Conservation (phyloP, 257 asterid genomes). For the Scutellaria baicalensis region DNA sequence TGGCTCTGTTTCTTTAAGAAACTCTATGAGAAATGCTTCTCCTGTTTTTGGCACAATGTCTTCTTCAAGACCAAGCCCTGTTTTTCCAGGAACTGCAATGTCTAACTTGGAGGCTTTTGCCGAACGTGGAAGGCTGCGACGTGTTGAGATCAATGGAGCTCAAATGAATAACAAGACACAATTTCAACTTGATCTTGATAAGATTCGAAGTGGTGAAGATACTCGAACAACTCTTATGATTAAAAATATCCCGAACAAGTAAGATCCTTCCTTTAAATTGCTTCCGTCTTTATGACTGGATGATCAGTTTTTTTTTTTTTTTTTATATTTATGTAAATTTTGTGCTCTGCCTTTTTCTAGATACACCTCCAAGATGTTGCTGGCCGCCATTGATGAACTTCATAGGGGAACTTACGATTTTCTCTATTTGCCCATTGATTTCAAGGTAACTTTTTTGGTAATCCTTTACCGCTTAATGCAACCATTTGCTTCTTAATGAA, state of each 20-base stretch:
- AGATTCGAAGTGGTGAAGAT: slow-evolving; percentile 61
- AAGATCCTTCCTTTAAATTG: background rate
- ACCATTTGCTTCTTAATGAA: background rate
- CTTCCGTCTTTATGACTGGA: background rate
- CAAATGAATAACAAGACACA: slow-evolving; percentile 42
- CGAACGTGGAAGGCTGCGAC: slow-evolving; percentile 34
- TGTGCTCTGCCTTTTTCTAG: slow-evolving; percentile 22
- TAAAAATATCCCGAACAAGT: slow-evolving; percentile 87
- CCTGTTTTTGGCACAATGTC: slow-evolving; percentile 37
- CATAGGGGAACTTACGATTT: slow-evolving; percentile 73
- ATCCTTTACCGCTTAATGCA: background rate
- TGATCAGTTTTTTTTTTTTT: background rate
- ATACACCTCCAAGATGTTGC: slow-evolving; percentile 79
- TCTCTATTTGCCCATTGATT: slow-evolving; percentile 79
- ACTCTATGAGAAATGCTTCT: slow-evolving; percentile 31
- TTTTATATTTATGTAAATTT: background rate
- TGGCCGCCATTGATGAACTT: slow-evolving; percentile 58
- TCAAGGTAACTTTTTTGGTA: slow-evolving; percentile 38
- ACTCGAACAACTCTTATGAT: slow-evolving; percentile 71
- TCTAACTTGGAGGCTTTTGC: slow-evolving; percentile 31
- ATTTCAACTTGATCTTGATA: slow-evolving; percentile 61
- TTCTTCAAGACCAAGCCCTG: slow-evolving; percentile 31
- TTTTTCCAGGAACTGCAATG: too few relatives aligned
- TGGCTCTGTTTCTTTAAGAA: slow-evolving; percentile 22
- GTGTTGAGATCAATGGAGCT: slow-evolving; percentile 31